Evolutionary conservation across 2,329 filamentous ascomycete genomes (phyloP).

Genomic region (Penicillium fuscoglaucum): DNA sequence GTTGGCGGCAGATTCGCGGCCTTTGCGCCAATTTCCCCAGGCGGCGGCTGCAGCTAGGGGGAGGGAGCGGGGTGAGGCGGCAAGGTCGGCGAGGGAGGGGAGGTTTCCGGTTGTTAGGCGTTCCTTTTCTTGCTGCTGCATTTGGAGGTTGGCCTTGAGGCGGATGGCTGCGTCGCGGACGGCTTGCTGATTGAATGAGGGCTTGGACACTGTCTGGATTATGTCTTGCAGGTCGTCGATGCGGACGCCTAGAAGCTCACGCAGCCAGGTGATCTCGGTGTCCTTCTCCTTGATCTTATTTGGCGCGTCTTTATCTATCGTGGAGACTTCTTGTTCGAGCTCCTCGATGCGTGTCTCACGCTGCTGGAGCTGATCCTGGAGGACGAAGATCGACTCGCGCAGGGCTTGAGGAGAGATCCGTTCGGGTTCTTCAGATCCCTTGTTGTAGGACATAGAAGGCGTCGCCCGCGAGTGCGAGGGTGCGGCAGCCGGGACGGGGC

Average conservation of each 20-base stretch:
- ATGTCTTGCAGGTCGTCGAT: conserved; percentile 92
- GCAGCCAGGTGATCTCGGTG: conserved; percentile 91
- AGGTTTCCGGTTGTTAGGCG: conserved; percentile 72
- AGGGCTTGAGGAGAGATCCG: conserved; percentile 93
- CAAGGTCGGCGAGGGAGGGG: conserved; percentile 72
- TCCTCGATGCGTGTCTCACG: conserved; percentile 87
- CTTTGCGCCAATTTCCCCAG: conserved; percentile 92
- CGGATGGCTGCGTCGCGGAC: conserved; percentile 91
- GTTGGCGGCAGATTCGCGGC: conserved; percentile 54
- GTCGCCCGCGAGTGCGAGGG: conserved; percentile 45
- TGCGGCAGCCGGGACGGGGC: conserved; percentile 30
- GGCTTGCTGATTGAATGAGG: conserved; percentile 72
- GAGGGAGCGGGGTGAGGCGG: conserved; percentile 73
- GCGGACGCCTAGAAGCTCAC: conserved; percentile 86
- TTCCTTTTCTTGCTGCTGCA: conserved; percentile 96
- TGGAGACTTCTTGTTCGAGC: conserved; percentile 70
- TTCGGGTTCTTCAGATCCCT: conserved; percentile 62
- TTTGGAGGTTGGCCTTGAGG: conserved; percentile 89
- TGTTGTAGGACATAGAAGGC: conserved; percentile 49
- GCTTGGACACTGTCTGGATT: conserved; percentile 72
- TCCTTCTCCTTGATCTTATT: conserved; percentile 86
- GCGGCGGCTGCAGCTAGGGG: conserved; percentile 89
- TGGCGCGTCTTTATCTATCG: conserved; percentile 73
- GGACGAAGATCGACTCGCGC: conserved; percentile 90
- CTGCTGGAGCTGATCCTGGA: conserved; percentile 95